phyloP scores from a whole-genome alignment of 345 rosid genomes.

The Mallotus nudiflorus region DNA sequence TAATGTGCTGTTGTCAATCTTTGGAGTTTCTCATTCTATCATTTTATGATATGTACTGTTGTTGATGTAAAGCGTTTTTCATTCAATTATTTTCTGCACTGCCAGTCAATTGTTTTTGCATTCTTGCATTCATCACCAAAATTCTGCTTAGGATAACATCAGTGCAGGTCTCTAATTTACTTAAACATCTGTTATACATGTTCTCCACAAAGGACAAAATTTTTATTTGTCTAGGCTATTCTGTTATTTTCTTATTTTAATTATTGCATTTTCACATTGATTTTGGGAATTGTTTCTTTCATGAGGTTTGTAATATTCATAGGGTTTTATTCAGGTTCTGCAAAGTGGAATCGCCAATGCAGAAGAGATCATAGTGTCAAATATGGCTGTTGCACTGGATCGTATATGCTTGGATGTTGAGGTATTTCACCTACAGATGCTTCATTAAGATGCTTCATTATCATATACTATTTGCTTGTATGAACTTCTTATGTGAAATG shows the following conservation, averaged over 20 bases:
- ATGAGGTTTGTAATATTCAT: neutral
- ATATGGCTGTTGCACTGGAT: constrained; percentile 79
- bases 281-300: neutral
- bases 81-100: neutral
- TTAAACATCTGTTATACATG: neutral
- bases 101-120: neutral
- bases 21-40: too few species aligned
- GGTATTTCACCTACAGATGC: constrained; percentile 42
- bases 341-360: constrained; percentile 65
- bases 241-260: constrained; percentile 1
- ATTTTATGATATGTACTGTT: neutral
- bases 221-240: constrained; percentile 8
- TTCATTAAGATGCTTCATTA: constrained; percentile 18
- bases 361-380: constrained; percentile 63
- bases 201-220: neutral
- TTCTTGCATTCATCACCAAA: too few species aligned
- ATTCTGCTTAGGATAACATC: too few species aligned
- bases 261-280: neutral
- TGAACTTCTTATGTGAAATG: constrained; percentile 26
- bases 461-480: constrained; percentile 10
- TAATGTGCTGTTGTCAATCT: neutral
- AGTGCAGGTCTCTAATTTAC: neutral
- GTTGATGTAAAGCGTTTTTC: neutral
- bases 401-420: constrained; percentile 75
- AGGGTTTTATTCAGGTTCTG: constrained; percentile 52